phyloP scores from a whole-genome alignment of 257 asterid species.

The Solanum chmielewskii region DNA sequence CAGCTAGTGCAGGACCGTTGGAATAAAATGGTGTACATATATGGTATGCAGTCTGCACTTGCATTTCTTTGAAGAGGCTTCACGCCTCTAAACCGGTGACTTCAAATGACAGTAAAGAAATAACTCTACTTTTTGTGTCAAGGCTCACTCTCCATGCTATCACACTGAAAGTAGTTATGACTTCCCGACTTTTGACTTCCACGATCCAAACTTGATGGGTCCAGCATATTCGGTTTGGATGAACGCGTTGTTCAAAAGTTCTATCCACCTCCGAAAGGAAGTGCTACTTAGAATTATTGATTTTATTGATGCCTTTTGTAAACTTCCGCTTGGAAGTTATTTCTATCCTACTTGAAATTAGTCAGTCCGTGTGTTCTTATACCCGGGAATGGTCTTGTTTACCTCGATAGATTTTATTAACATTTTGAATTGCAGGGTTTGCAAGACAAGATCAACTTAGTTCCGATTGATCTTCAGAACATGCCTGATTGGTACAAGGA shows the following conservation, averaged over 20 bases:
- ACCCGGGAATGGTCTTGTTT: neutral
- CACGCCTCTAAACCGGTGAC: neutral
- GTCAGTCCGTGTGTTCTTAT: neutral
- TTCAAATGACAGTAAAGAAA: neutral
- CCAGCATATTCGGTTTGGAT: neutral
- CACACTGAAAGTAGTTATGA: neutral
- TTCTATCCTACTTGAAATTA: neutral
- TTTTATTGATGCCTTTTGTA: neutral
- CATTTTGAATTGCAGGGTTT: conserved; percentile 22
- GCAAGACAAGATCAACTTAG: conserved; percentile 39
- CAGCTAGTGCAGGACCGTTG: neutral
- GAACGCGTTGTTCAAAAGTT: neutral
- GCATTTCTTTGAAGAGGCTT: neutral
- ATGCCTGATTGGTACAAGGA: conserved; percentile 61
- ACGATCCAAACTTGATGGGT: neutral
- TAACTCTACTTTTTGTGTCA: neutral
- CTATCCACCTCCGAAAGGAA: neutral
- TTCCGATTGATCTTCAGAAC: conserved; percentile 41
- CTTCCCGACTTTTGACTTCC: neutral
- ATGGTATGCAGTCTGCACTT: neutral
- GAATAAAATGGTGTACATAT: neutral
- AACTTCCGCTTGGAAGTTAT: neutral
- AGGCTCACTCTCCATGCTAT: neutral
- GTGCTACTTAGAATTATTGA: neutral
- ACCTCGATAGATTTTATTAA: neutral